These are phyloP conservation scores for Zasmidium cellare DNA, from an alignment of 2,329 filamentous ascomycete species.

Conservation along the genomic window DNA sequence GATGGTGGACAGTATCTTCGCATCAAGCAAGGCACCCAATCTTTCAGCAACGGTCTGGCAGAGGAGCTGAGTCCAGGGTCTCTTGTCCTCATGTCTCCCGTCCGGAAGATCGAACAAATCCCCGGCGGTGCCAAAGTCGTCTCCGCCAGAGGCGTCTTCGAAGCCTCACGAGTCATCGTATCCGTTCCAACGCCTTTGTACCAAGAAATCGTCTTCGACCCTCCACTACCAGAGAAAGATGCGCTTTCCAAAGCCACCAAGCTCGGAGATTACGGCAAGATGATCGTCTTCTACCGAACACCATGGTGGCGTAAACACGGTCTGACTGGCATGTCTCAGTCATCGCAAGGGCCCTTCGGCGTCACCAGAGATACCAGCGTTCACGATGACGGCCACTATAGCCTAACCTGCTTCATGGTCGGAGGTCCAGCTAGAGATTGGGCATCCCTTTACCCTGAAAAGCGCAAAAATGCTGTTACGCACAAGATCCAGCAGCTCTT, in stretches of 20 bases:
- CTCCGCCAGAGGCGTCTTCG: conserved; percentile 32
- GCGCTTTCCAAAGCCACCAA: conserved; percentile 20
- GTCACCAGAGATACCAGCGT: conserved; percentile 49
- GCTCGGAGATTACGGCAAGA: conserved; percentile 53
- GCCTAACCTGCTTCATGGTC: conserved; percentile 45
- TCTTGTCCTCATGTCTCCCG: conserved; percentile 24
- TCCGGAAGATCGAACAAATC: conserved; percentile 21
- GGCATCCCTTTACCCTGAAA: conserved; percentile 30
- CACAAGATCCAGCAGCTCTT: conserved; percentile 38
- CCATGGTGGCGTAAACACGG: conserved; percentile 51
- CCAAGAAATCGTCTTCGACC: conserved; percentile 49
- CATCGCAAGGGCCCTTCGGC: conserved; percentile 47
- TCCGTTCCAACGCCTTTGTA: conserved; percentile 51
- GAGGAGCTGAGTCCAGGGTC: conserved; percentile 30
- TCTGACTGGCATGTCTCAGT: conserved; percentile 48
- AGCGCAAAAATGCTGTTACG: conserved; percentile 35
- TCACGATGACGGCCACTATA: conserved; percentile 24
- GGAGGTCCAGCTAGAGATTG: conserved; percentile 41
- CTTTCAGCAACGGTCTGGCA: conserved; percentile 42
- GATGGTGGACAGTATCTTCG: conserved; percentile 56
- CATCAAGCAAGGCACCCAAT: conserved; percentile 49
- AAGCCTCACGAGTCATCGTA: conserved; percentile 49
- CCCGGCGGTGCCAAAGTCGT: conserved; percentile 25
- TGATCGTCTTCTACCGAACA: conserved; percentile 47
- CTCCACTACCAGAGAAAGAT: conserved; percentile 48